Conservation (phyloP, 2,329 filamentous ascomycete species). For the Claviceps paspali region DNA sequence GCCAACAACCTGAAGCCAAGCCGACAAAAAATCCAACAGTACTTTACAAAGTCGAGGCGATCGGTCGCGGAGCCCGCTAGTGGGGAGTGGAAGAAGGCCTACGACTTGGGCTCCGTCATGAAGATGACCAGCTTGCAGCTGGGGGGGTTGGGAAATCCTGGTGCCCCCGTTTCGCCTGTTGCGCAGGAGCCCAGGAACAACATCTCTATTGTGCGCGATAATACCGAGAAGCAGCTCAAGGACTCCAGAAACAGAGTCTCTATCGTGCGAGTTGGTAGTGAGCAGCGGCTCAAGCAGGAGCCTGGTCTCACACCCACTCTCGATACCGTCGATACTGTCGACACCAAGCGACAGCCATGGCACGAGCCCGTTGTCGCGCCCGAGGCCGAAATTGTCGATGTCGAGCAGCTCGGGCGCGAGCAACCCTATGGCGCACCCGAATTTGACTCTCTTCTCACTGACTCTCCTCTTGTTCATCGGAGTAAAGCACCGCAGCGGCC, state of each 20-base stretch:
- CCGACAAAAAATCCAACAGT: slow-evolving; percentile 17
- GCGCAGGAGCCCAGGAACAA: not conserved
- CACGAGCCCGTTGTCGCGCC: no score
- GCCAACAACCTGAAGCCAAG: slow-evolving; percentile 12
- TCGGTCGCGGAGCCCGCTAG: slow-evolving; percentile 13
- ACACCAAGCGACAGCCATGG: no score
- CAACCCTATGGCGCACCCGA: no score
- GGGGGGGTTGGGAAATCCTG: slow-evolving; percentile 4
- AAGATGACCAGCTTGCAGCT: slow-evolving; percentile 6
- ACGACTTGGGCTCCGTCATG: slow-evolving; percentile 6
- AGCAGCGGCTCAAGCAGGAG: not conserved
- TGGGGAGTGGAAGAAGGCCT: slow-evolving; percentile 13
- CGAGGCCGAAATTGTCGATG: no score
- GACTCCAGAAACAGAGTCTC: not conserved
- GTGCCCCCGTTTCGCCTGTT: slow-evolving; percentile 1
- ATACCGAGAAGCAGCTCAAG: not conserved
- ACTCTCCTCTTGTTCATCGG: no score
- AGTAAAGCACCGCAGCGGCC: no score
- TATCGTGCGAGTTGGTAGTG: not conserved
- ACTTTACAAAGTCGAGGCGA: slow-evolving; percentile 14
- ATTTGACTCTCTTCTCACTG: no score
- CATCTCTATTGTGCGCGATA: not conserved
- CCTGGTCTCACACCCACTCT: not conserved
- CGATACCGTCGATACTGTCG: not conserved
- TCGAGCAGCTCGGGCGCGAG: no score